Conservation (phyloP, 164 flowering plant genomes). For the Euptelea pleiosperma region DNA sequence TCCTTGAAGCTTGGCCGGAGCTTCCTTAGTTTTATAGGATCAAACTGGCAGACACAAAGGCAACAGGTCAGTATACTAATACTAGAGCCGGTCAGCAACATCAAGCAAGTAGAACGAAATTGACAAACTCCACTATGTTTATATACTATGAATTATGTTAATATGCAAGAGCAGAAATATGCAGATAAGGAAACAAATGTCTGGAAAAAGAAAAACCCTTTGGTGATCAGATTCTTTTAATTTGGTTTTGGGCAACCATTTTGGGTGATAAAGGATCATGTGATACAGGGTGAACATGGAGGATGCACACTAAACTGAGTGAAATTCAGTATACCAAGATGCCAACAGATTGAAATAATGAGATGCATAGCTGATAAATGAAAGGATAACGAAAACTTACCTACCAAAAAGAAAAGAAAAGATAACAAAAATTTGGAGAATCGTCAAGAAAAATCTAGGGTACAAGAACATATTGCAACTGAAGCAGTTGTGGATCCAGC, state of each 20-base stretch:
- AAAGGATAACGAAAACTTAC: too few relatives aligned
- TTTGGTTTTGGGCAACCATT: background rate
- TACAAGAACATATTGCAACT: background rate
- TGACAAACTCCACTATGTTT: background rate
- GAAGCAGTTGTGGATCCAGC: background rate
- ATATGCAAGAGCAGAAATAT: background rate
- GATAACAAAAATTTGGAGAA: background rate
- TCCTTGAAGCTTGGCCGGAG: constrained; percentile 87
- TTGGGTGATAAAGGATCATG: background rate
- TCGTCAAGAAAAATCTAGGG: background rate
- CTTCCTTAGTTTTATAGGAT: constrained; percentile 72
- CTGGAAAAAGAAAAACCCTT: background rate
- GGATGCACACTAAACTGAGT: too few relatives aligned
- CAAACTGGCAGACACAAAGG: constrained; percentile 48
- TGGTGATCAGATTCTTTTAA: background rate
- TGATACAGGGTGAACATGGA: background rate
- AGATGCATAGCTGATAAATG: too few relatives aligned
- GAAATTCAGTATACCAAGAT: background rate
- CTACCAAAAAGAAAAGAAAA: background rate
- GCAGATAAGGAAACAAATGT: background rate
- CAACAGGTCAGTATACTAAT: background rate
- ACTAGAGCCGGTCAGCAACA: background rate
- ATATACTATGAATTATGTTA: background rate
- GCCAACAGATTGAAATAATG: too few relatives aligned
- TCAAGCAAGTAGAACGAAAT: background rate